Base-by-base conservation (phyloP, 495 filamentous ascomycete genomes). In the Penicillium desertorum region DNA sequence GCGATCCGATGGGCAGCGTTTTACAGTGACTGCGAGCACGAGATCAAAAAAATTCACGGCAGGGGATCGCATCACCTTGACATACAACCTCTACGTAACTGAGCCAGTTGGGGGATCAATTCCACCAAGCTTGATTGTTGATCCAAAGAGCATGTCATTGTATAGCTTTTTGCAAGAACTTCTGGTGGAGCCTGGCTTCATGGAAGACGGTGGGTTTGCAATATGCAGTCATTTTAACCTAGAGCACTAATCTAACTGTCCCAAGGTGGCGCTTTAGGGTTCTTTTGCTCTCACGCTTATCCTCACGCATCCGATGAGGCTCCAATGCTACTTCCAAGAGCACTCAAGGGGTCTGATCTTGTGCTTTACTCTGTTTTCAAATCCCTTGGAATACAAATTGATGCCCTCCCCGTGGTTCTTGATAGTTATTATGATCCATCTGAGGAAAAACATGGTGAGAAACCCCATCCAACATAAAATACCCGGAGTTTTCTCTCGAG, bases 1-100 rank as follows among this genome's bases (percentile, higher is more conserved):
- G 12, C 58, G 1, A 73, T 86, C 46, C 65, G 79, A 20, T 87
- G 81, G 83, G 81, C 78, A 0, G 83, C 83, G 1, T 87, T 87
- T 65, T 86, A 84, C 61, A 81, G 76, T 54, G 82, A 86, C 59
- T 84, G 79, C 58, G 77, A 82, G 60, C 83, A 86, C 62, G 82
- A 86, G 65, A 77, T 86, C n/a, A 64, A 76, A 6, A 67, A 73
- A n/a, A 72, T 86, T 86, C 42, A 80, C 70, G 0, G 55, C 62
- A 7, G 83, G 82, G 0, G 72, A 86, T 48, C 73, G 81, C 0
- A 56, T 86, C 25, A 86, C 81, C 0, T 62, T 86, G 20, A 86
- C 82, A 1, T 86, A 85, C 71, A 84, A 86, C 54, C 68, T 87
- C 9, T 84, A 78, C 51, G 56, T 71, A 20, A 60, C 57, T 8